Conservation (phyloP, 495 filamentous ascomycete species). For the Penicillium canariense region DNA sequence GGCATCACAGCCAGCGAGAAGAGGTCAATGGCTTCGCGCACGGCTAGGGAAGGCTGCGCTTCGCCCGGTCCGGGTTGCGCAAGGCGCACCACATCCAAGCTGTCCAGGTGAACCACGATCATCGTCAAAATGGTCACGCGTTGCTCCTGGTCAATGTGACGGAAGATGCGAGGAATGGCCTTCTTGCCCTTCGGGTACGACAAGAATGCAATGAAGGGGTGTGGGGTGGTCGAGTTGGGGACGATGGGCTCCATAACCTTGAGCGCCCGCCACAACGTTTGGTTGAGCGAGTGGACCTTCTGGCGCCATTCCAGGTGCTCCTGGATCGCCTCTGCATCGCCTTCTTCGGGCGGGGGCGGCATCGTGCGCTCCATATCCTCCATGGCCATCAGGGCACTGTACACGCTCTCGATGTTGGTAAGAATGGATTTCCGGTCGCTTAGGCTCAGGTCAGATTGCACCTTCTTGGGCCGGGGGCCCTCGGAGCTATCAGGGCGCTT, state of each 20-base stretch:
- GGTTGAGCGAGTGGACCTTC: slow-evolving; percentile 68
- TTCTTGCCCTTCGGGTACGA: slow-evolving; percentile 96
- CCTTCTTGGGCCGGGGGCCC: slow-evolving; percentile 44
- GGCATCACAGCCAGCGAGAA: slow-evolving; percentile 88
- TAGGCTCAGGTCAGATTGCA: slow-evolving; percentile 48
- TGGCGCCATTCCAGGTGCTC: slow-evolving; percentile 68
- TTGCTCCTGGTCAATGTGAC: slow-evolving; percentile 87
- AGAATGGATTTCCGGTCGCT: slow-evolving; percentile 81
- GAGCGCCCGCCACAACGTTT: slow-evolving; percentile 75
- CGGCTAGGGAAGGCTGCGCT: slow-evolving; percentile 62
- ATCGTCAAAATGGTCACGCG: slow-evolving; percentile 92
- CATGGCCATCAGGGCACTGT: slow-evolving; percentile 82
- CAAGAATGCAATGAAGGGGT: slow-evolving; percentile 96
- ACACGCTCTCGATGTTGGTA: slow-evolving; percentile 80
- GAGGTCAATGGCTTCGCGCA: slow-evolving; percentile 88
- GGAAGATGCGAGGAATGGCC: slow-evolving; percentile 89
- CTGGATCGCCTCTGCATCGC: slow-evolving; percentile 62
- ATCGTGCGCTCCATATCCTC: slow-evolving; percentile 93
- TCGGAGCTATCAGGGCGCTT: slow-evolving; percentile 79
- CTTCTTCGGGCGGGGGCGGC: slow-evolving; percentile 64
- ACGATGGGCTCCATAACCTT: slow-evolving; percentile 91
- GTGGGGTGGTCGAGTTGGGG: slow-evolving; percentile 63
- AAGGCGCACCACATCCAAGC: slow-evolving; percentile 80
- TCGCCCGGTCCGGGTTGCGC: slow-evolving; percentile 69
- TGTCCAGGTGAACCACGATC: slow-evolving; percentile 91